Conservation (phyloP, 2,329 filamentous ascomycete genomes). For the Cladosporium oxysporum region DNA sequence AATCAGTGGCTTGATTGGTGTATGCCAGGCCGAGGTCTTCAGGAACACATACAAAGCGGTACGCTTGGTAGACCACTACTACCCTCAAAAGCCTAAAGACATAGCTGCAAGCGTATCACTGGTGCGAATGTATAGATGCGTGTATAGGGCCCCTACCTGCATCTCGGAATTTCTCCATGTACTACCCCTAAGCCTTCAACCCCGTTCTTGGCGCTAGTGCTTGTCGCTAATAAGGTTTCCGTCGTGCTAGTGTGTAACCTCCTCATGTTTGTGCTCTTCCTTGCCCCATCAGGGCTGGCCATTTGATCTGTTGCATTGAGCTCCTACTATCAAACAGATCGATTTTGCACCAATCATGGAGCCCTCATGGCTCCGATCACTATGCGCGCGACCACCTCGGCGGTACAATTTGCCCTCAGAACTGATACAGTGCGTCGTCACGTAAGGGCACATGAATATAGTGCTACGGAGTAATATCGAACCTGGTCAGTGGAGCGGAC, state of each 20-base stretch:
- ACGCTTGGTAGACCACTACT: not conserved
- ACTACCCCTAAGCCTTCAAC: not conserved
- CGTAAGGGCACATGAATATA: not conserved
- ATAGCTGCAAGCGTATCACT: not conserved
- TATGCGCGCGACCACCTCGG: not conserved
- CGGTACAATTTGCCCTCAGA: not conserved
- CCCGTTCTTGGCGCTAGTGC: conserved; percentile 15
- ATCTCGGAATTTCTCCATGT: not conserved
- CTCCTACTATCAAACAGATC: not conserved
- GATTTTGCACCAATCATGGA: conserved; percentile 1
- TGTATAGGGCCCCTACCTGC: not conserved
- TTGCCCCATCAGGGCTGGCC: not conserved
- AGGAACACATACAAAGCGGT: not conserved
- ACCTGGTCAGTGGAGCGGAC: not conserved
- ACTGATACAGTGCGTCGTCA: not conserved
- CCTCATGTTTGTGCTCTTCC: not conserved
- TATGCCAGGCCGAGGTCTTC: not conserved
- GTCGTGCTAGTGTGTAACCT: not conserved
- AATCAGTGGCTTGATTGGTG: not conserved
- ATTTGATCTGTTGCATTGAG: not conserved
- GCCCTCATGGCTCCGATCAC: not conserved
- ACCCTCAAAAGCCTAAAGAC: not conserved
- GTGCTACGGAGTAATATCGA: not conserved
- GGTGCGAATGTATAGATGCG: not conserved
- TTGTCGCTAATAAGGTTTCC: conserved; percentile 13